These are phyloP conservation scores for Hysterium pulicare DNA, from an alignment of 2,329 filamentous ascomycete genomes.

Conservation along the genomic window DNA sequence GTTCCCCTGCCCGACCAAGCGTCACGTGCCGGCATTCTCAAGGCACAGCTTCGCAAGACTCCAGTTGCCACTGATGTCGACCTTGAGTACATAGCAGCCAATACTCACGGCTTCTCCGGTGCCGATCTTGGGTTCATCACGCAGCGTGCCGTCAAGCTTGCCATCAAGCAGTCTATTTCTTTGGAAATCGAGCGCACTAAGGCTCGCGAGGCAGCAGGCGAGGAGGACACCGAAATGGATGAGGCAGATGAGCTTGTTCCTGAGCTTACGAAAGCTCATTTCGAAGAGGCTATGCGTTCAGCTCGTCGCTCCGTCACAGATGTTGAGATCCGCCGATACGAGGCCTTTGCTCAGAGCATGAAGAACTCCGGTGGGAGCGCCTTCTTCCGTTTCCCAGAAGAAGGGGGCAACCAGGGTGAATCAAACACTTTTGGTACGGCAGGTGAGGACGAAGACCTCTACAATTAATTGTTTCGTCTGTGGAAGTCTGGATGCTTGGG, in stretches of 20 bases:
- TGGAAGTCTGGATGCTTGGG: constrained; percentile 15
- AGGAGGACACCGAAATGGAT: constrained; percentile 70
- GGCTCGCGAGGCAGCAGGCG: constrained; percentile 74
- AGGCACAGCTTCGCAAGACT: constrained; percentile 97
- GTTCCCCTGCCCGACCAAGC: constrained; percentile 92
- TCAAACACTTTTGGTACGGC: constrained; percentile 69
- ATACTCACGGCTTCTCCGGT: constrained; percentile 99
- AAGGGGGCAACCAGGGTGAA: constrained; percentile 45
- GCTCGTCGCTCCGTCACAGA: constrained; percentile 92
- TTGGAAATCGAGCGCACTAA: constrained; percentile 86
- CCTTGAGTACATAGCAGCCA: constrained; percentile 85
- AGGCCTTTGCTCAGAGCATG: constrained; percentile 98
- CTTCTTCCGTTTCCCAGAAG: constrained; percentile 92
- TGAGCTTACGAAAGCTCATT: constrained; percentile 92
- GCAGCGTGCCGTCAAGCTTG: constrained; percentile 97
- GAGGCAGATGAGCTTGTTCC: constrained; percentile 86
- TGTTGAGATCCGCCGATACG: constrained; percentile 96
- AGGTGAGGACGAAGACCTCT: constrained; percentile 94
- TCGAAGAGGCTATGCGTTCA: constrained; percentile 97
- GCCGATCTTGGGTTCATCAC: constrained; percentile 99
- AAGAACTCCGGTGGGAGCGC: constrained; percentile 95
- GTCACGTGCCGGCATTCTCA: constrained; percentile 85
- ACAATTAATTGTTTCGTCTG: constrained; percentile 64
- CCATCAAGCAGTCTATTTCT: constrained; percentile 95
- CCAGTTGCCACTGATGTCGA: constrained; percentile 86